Conservation (phyloP, 805 yeast species). For the Tetrapisispora fleetii region DNA sequence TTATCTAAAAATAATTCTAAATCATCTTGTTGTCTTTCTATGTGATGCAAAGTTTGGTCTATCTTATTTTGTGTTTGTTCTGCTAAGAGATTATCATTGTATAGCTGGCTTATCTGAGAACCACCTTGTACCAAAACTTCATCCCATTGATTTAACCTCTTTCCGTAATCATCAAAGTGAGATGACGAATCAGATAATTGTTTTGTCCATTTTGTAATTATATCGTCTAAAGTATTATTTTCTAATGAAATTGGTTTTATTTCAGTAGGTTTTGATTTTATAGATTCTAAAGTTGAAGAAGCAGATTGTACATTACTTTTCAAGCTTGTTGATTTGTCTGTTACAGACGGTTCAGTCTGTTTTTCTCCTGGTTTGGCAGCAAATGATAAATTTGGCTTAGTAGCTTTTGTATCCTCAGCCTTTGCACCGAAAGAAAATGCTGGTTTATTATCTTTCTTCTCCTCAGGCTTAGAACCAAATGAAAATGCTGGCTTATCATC, state of each 20-base stretch:
- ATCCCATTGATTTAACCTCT: slow-evolving; percentile 79
- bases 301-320: background rate
- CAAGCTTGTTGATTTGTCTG: background rate
- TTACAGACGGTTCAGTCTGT: too few relatives aligned
- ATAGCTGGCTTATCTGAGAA: slow-evolving; percentile 68
- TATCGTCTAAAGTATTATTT: slow-evolving; percentile 86
- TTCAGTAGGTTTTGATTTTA: slow-evolving; percentile 39
- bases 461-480: slow-evolving; percentile 6
- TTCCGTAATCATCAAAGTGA: slow-evolving; percentile 66
- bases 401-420: slow-evolving; percentile 7
- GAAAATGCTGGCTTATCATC: slow-evolving; percentile 5
- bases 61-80: slow-evolving; percentile 77
- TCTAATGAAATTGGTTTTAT: slow-evolving; percentile 69
- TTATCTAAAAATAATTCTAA: slow-evolving; percentile 71
- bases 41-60: slow-evolving; percentile 77
- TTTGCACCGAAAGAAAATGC: slow-evolving; percentile 14
- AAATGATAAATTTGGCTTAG: slow-evolving; percentile 4
- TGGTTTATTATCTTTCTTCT: slow-evolving; percentile 4
- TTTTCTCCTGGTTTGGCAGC: background rate
- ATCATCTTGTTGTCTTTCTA: slow-evolving; percentile 88
- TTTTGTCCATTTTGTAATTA: slow-evolving; percentile 86
- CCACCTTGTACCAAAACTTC: slow-evolving; percentile 73
- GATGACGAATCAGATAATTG: slow-evolving; percentile 66
- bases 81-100: slow-evolving; percentile 68
- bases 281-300: slow-evolving; percentile 2